A percentile compares a stretch with the other conserved stretches of the same genome.
phyloP scores from a whole-genome alignment of 2,329 filamentous ascomycete genomes.

The Coniochaeta sp. region DNA sequence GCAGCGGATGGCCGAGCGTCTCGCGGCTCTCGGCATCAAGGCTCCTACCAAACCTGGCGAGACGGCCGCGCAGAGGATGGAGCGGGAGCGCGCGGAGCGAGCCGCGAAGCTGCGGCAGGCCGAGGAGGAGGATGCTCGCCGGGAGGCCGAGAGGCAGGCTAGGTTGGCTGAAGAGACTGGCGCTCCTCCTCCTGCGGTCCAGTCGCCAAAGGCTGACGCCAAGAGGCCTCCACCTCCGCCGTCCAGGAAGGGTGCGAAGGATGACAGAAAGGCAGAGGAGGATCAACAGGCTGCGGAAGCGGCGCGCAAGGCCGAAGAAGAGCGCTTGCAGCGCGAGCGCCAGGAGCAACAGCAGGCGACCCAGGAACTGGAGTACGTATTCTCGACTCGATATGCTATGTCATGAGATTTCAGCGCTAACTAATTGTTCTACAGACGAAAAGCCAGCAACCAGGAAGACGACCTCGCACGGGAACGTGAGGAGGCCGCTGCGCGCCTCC shows the following conservation, averaged over 20 bases:
- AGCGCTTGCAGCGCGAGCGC: conserved; percentile 63
- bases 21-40: conserved; percentile 89
- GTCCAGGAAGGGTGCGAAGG: conserved; percentile 60
- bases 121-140: conserved; percentile 86
- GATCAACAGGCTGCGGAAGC: conserved; percentile 23
- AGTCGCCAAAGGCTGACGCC: conserved; percentile 34
- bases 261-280: conserved; percentile 50
- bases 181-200: conserved; percentile 38
- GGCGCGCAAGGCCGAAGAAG: conserved; percentile 47
- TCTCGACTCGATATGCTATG: background rate
- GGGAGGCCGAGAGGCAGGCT: conserved; percentile 80
- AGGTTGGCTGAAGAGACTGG: conserved; percentile 74
- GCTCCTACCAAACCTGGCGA: conserved; percentile 74
- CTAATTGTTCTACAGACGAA: conserved; percentile 45
- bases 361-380: conserved; percentile 65
- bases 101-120: conserved; percentile 83
- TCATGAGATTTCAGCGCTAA: conserved; percentile 3
- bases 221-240: conserved; percentile 73
- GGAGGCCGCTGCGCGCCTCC: conserved; percentile 74
- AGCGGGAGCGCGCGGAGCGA: conserved; percentile 80
- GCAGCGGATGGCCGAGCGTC: conserved; percentile 90
- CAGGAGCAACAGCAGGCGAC: conserved; percentile 68
- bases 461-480: conserved; percentile 75
- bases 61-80: conserved; percentile 72
- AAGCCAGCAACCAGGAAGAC: conserved; percentile 68